Percentiles rank a stretch among this genome's conserved stretches.
These are phyloP conservation scores for Exophiala spinifera DNA, from an alignment of 2,329 filamentous ascomycete genomes.

Conservation along the genomic window DNA sequence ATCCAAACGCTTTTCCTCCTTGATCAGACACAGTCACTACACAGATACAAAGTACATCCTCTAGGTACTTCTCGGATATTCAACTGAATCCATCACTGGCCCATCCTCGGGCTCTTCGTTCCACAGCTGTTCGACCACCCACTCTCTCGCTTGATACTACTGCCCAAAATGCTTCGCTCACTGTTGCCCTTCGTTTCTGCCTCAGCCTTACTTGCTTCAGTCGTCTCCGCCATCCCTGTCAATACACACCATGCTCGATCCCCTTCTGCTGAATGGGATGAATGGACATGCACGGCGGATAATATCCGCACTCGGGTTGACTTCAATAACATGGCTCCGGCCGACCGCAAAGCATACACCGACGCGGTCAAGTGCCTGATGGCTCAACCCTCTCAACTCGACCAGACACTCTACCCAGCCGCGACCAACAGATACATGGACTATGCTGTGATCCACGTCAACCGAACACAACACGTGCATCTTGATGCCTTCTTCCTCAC, in stretches of 20 bases:
- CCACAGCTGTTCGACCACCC: too few relatives aligned
- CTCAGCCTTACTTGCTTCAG: slow-evolving; percentile 11
- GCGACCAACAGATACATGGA: slow-evolving; percentile 39
- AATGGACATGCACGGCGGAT: slow-evolving; percentile 14
- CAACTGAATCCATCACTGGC: too few relatives aligned
- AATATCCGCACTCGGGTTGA: slow-evolving; percentile 23
- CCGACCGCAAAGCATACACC: slow-evolving; percentile 34
- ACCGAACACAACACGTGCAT: slow-evolving; percentile 38
- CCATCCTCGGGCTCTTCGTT: too few relatives aligned
- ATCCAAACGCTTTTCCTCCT: not conserved
- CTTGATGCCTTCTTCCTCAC: slow-evolving; percentile 39
- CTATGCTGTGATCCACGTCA: slow-evolving; percentile 41
- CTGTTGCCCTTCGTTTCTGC: slow-evolving; percentile 18
- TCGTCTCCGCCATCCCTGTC: slow-evolving; percentile 13
- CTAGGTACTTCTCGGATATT: not conserved
- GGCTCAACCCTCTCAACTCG: slow-evolving; percentile 33
- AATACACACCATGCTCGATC: slow-evolving; percentile 6
- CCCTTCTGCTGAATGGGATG: slow-evolving; percentile 7
- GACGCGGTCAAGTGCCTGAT: slow-evolving; percentile 40
- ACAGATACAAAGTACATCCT: not conserved
- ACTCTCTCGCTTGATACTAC: slow-evolving; percentile 5
- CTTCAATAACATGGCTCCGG: slow-evolving; percentile 26
- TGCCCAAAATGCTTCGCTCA: slow-evolving; percentile 19
- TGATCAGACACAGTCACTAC: not conserved
- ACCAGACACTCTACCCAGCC: slow-evolving; percentile 32